Conservation (phyloP, 805 yeast species). For the Millerozyma acaciae region DNA sequence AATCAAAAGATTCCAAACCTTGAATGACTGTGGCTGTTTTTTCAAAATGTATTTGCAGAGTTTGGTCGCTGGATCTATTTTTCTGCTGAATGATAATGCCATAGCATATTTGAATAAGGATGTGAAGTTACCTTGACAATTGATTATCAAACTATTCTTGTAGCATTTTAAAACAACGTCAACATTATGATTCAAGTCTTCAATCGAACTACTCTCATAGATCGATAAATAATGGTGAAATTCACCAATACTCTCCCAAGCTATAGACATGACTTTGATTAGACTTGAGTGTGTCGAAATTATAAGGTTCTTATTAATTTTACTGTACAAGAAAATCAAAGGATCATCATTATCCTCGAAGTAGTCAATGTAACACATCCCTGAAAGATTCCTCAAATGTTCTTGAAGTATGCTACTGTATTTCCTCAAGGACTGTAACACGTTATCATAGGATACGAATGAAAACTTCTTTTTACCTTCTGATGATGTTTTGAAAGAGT, state of each 20-base stretch:
- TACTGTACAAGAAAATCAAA: conserved; percentile 34
- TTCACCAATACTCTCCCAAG: conserved; percentile 37
- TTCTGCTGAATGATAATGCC: conserved; percentile 41
- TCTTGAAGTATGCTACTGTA: conserved; percentile 16
- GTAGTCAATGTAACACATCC: conserved; percentile 23
- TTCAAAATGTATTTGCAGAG: conserved; percentile 48
- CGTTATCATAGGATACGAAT: conserved; percentile 18
- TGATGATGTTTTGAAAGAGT: conserved; percentile 17
- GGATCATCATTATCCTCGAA: conserved; percentile 18
- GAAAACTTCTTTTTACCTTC: conserved; percentile 18
- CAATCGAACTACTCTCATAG: conserved; percentile 20
- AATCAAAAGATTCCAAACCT: conserved; percentile 64
- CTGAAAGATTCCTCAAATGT: conserved; percentile 23
- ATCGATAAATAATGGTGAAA: conserved; percentile 25
- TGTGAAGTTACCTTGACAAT: conserved; percentile 28
- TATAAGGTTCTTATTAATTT: conserved; percentile 30
- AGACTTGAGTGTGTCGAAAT: conserved; percentile 24
- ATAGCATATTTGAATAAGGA: conserved; percentile 44
- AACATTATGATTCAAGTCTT: conserved; percentile 14
- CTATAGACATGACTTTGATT: conserved; percentile 26
- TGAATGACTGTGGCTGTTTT: conserved; percentile 51
- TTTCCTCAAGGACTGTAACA: conserved; percentile 16
- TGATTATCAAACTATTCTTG: conserved; percentile 34
- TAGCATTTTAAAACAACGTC: conserved; percentile 19
- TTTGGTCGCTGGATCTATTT: conserved; percentile 40